Percentiles rank a stretch among this genome's conserved stretches.
Evolutionary conservation across 768 basidiomycete genomes (phyloP).

Genomic region (Leucocoprinus sp.): DNA sequence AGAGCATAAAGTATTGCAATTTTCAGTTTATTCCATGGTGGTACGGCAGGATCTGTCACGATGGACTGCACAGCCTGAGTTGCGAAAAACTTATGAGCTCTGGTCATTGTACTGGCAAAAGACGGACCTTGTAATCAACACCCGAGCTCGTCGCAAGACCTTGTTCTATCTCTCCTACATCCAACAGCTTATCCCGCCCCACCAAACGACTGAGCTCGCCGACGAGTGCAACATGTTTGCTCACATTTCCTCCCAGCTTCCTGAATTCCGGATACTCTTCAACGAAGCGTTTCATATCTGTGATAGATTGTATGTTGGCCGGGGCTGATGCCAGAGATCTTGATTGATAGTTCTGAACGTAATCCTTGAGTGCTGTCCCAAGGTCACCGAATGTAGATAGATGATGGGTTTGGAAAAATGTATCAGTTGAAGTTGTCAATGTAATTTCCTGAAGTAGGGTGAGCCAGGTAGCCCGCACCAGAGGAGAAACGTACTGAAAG

Average conservation of each 20-base stretch:
- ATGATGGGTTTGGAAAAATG: constrained; percentile 88
- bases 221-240: constrained; percentile 95
- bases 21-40: constrained; percentile 78
- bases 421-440: constrained; percentile 81
- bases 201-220: constrained; percentile 93
- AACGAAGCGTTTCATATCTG: constrained; percentile 95
- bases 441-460: constrained; percentile 69
- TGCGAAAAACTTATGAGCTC: too few relatives aligned
- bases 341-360: constrained; percentile 89
- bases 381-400: constrained; percentile 95
- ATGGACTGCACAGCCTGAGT: constrained; percentile 74
- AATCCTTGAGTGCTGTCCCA: constrained; percentile 82
- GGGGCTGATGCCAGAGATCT: constrained; percentile 71
- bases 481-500: constrained; percentile 48
- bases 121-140: constrained; percentile 65
- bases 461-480: constrained; percentile 8
- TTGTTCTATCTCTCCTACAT: constrained; percentile 93
- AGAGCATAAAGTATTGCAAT: constrained; percentile 89
- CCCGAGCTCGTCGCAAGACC: constrained; percentile 90
- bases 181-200: constrained; percentile 75
- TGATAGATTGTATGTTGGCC: constrained; percentile 83
- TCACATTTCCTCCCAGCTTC: constrained; percentile 95
- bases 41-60: constrained; percentile 57
- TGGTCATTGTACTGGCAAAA: background rate
- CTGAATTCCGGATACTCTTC: constrained; percentile 98